Evolutionary conservation across 2,329 filamentous ascomycete genomes (phyloP), one percentile per base, ranked within the genome.

Genomic region (Penicillium sp.): DNA sequence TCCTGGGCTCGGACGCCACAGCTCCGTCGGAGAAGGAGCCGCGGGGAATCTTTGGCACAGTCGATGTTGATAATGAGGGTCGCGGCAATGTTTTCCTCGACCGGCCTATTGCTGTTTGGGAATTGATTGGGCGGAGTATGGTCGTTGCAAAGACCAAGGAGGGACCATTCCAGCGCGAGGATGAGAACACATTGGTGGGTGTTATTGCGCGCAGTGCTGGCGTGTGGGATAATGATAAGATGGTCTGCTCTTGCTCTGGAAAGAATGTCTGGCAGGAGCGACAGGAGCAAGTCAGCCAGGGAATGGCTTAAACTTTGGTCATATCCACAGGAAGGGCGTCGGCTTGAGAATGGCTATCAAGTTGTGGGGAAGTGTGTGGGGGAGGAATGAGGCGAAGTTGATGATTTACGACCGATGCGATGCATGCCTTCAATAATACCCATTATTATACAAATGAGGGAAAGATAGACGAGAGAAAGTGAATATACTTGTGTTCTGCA

Each of bases 161-260:
- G 40, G 84, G 82, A 1, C 82, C 82, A 59, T 83, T 86, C 73
- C 80, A 89, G 69, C 83, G 84, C 70, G 93, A 97, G 69, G 91
- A 97, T 74, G 85, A 88, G 59, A 88, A 96, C 76, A 97, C 93
- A 22, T 82, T 97, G 55, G 91, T 97, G 2, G 95, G 95, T 9
- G 93, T 99, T 56, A 92, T 99, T 79, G 95, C 95, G 53, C 85
- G 95, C 74, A 97, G 93, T 78, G 94, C 95, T 17, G 95, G 95
- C n/a, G 90, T 97, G 64, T 99, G 95, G 95, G 94, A 97, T 77
- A 97, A 99, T 72, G 92, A 97, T 76, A 99, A 98, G 85, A 97
- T 91, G 50, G 94, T 99, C 6, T 99, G 95, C 78, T 97, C 93
- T 53, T 99, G 95, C 79, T 96, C 93, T 40, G 95, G 95, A 4